Evolutionary conservation across 306 rosid species (phyloP), one percentile per base, ranked within the genome.

Genomic region (Casuarina cunninghamiana): DNA sequence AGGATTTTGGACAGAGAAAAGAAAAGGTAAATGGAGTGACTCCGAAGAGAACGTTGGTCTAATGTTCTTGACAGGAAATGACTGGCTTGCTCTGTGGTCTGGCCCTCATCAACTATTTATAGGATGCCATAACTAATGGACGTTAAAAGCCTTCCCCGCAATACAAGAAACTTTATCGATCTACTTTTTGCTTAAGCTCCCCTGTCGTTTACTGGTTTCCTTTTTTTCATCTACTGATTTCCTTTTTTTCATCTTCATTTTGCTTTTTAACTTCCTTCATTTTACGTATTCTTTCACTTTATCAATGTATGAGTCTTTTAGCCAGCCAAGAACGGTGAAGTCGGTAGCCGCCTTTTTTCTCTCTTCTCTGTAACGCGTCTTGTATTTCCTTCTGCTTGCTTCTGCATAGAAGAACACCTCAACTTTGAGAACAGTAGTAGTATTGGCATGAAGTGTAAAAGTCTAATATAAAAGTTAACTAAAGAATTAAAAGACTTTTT

Each of bases 121-220:
- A 86, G 86, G 83, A 88, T 85, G 89, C 72, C 83, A 78, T 50
- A 53, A 75, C 83, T 81, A 71, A 75, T 77, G 89, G 88, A 91
- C 93, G 90, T 89, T 83, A 79, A 86, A 76, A 58, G 68, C 80
- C 78, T 79, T 50, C 82, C 79, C 69, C 37, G 19, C 16, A 37
- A 5, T 32, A 21, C 19, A 12, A 35, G 53, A 70, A 73, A 53
- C 15, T 19, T 69, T 71, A 68, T 53, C 78, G 38, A 71, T 66
- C 42, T 67, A 42, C 71, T 67, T 38, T 38, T 41, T 65, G 26
- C 44, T 26, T 44, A 13, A 57, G 50, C 21, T 63, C 32, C 32
- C 32, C 32, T 26, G 32, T 26, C 32, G 32, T 46, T 46, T 54
- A 82, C 76, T 55, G 82, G 74, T 11, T 21, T 57, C 77, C 54